A percentile compares a stretch with the other conserved stretches of the same genome.
Evolutionary conservation across 805 yeast species (phyloP).

Genomic region (Candida alai): DNA sequence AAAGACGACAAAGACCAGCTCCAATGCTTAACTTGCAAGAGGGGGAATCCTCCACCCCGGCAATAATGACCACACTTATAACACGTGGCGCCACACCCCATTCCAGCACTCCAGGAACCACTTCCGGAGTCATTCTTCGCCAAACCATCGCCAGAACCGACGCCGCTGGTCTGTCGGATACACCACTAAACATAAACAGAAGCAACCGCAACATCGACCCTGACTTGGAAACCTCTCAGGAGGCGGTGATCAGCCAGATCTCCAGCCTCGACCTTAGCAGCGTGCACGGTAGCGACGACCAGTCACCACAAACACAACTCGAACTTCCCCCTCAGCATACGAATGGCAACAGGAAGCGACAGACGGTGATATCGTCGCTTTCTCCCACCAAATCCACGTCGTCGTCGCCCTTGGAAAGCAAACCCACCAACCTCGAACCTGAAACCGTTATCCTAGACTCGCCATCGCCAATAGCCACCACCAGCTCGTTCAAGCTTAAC

Average conservation of each 20-base stretch:
- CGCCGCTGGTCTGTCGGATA: not conserved
- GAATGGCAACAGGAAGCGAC: conserved; percentile 25
- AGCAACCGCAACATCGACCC: conserved; percentile 23
- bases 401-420: conserved; percentile 16
- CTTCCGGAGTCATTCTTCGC: conserved; percentile 4
- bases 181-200: conserved; percentile 8
- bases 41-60: conserved; percentile 1
- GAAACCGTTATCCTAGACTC: conserved; percentile 9
- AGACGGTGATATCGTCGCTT: conserved; percentile 40
- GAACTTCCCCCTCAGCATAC: conserved; percentile 5
- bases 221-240: conserved; percentile 18
- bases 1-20: conserved; percentile 27
- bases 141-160: conserved; percentile 5
- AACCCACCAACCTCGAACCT: conserved; percentile 2
- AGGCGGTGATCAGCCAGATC: conserved; percentile 24
- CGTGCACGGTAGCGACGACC: not conserved
- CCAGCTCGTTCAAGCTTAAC: conserved; percentile 25
- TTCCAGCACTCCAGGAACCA: not conserved
- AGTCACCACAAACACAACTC: conserved; percentile 2
- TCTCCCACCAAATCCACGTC: conserved; percentile 35
- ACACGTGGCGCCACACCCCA: not conserved
- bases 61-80: too few species aligned
- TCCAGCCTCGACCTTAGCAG: conserved; percentile 21
- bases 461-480: conserved; percentile 32
- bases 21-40: conserved; percentile 23